Conservation (phyloP, 345 rosid species). For the Arabidopsis suecica region DNA sequence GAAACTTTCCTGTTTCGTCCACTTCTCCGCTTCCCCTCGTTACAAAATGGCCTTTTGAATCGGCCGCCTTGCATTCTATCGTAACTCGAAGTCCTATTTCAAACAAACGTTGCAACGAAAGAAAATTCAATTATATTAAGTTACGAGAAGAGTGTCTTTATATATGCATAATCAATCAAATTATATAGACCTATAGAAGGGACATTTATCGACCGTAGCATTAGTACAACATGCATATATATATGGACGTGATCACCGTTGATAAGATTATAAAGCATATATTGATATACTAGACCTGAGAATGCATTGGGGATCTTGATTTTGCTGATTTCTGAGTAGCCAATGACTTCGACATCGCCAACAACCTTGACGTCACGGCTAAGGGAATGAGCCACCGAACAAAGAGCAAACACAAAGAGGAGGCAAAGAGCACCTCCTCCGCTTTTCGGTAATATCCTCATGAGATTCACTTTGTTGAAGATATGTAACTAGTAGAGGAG, state of each 20-base stretch:
- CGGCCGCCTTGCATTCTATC: slow-evolving; percentile 67
- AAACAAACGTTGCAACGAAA: background rate
- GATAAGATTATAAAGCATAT: background rate
- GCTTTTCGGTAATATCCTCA: slow-evolving; percentile 23
- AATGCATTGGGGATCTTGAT: slow-evolving; percentile 29
- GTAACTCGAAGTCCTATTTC: slow-evolving; percentile 67
- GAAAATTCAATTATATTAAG: background rate
- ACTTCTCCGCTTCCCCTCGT: slow-evolving; percentile 61
- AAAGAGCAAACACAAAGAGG: slow-evolving; percentile 33
- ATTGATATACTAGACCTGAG: slow-evolving; percentile 19
- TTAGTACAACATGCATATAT: background rate
- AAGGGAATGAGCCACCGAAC: slow-evolving; percentile 32
- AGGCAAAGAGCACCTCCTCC: slow-evolving; percentile 28
- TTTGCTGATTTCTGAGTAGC: slow-evolving; percentile 34
- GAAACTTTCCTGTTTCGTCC: slow-evolving; percentile 67
- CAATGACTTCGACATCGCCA: slow-evolving; percentile 35
- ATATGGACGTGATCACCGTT: background rate
- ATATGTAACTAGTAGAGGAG: slow-evolving; percentile 11
- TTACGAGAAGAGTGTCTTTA: background rate
- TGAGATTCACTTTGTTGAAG: slow-evolving; percentile 24
- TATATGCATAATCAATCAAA: background rate
- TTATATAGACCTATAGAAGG: background rate
- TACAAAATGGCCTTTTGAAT: slow-evolving; percentile 53
- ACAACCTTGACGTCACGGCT: slow-evolving; percentile 29
- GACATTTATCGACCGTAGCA: background rate